These are phyloP conservation scores for Cantharellus anzutake DNA, from an alignment of 768 basidiomycete species.

Conservation along the genomic window DNA sequence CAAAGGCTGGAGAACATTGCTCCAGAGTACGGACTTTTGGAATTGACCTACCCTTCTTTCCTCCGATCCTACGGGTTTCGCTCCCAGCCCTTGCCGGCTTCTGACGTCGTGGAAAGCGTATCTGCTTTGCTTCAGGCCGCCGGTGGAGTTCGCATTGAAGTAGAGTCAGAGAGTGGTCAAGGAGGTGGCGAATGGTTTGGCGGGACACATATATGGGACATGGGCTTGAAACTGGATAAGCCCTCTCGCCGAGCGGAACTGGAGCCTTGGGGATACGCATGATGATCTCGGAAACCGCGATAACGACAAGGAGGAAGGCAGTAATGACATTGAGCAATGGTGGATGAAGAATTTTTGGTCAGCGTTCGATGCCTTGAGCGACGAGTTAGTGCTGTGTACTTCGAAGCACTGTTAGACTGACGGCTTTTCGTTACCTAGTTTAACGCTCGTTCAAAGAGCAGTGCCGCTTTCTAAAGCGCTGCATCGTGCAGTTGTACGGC, in stretches of 20 bases:
- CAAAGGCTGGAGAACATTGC: conserved; percentile 75
- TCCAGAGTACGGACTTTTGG: conserved; percentile 87
- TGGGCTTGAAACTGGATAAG: conserved; percentile 16
- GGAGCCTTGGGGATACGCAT: conserved; percentile 11
- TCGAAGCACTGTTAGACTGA: background rate
- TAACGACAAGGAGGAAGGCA: conserved; percentile 17
- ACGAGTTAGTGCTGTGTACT: conserved; percentile 44
- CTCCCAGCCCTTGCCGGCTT: conserved; percentile 71
- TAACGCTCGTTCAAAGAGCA: conserved; percentile 49
- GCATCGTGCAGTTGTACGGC: conserved; percentile 82
- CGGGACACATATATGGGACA: conserved; percentile 59
- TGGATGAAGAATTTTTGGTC: conserved; percentile 91
- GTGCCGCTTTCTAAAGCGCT: conserved; percentile 78
- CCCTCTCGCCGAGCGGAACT: conserved; percentile 10
- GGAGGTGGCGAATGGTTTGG: conserved; percentile 97
- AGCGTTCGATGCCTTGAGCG: conserved; percentile 69
- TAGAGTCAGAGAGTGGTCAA: conserved; percentile 72
- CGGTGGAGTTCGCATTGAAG: conserved; percentile 72
- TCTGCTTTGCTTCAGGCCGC: conserved; percentile 80
- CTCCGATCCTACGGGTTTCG: conserved; percentile 81
- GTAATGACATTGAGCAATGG: conserved; percentile 36
- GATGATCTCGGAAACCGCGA: conserved; percentile 11
- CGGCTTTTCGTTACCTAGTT: conserved; percentile 24
- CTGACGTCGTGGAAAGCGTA: conserved; percentile 84
- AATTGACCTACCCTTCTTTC: conserved; percentile 87